A percentile compares a stretch with the other conserved stretches of the same genome.
phyloP scores from a whole-genome alignment of 257 asterid species.

The Echium plantagineum region DNA sequence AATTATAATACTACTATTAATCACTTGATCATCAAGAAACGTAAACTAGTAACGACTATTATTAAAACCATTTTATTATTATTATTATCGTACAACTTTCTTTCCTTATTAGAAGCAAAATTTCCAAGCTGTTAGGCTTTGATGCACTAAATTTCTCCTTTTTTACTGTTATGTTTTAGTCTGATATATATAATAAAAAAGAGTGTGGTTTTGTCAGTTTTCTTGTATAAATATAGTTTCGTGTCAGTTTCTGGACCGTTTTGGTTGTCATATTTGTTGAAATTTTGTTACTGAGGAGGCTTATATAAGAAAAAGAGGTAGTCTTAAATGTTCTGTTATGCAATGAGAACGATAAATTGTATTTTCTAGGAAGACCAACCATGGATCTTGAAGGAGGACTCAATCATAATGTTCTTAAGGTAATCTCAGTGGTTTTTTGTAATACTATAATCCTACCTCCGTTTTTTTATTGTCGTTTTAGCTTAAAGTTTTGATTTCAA shows the following conservation, averaged over 20 bases:
- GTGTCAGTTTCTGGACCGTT: neutral
- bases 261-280: neutral
- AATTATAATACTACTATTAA: too few species aligned
- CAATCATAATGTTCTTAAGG: slow-evolving; percentile 50
- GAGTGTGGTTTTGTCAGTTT: neutral
- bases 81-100: neutral
- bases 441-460: too few species aligned
- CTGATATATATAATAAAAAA: neutral
- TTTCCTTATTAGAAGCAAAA: neutral
- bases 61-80: too few species aligned
- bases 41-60: too few species aligned
- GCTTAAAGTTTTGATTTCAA: too few species aligned
- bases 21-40: too few species aligned
- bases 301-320: slow-evolving; percentile 20
- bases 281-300: too few species aligned
- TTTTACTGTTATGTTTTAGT: neutral
- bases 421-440: slow-evolving; percentile 6
- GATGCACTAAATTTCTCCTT: neutral
- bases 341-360: slow-evolving; percentile 27
- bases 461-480: too few species aligned
- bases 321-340: slow-evolving; percentile 22
- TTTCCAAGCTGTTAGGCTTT: neutral
- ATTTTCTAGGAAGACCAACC: slow-evolving; percentile 21
- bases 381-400: slow-evolving; percentile 73
- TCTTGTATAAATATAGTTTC: neutral